Evolutionary conservation across 1,139 yeast genomes (phyloP).

Genomic region (Geotrichum reessii): DNA sequence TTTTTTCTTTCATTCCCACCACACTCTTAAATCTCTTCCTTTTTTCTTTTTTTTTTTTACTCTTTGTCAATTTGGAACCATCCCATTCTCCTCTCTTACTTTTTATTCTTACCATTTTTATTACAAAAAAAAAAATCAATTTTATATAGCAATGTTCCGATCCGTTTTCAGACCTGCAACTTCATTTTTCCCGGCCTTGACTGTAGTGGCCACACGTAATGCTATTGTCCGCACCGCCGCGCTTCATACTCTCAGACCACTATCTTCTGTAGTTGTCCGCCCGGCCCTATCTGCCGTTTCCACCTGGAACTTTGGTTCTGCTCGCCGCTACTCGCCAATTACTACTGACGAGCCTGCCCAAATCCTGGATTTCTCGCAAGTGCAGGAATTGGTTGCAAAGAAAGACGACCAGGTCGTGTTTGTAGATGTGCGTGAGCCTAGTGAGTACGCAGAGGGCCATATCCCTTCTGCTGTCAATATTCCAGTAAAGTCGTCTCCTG

Average conservation of each 20-base stretch:
- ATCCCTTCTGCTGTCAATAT: constrained; percentile 83
- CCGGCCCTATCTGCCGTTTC: neutral
- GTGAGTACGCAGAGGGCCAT: constrained; percentile 61
- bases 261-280: neutral
- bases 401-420: constrained; percentile 45
- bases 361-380: constrained; percentile 50
- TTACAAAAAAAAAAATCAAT: too few species aligned
- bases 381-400: constrained; percentile 43
- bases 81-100: too few species aligned
- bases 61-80: too few species aligned
- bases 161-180: constrained; percentile 1
- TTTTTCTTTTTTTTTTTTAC: too few species aligned
- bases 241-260: neutral
- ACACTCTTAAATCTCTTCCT: too few species aligned
- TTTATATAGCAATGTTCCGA: neutral
- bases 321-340: constrained; percentile 29
- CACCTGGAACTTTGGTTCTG: neutral
- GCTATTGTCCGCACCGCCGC: neutral
- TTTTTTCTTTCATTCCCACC: too few species aligned
- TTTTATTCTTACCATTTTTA: too few species aligned
- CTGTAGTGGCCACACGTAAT: neutral
- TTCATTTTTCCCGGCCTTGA: neutral
- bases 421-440: constrained; percentile 90
- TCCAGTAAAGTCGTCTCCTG: constrained; percentile 88
- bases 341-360: constrained; percentile 44